Evolutionary conservation across 1,139 yeast species (phyloP), one percentile per base, ranked within the genome.

Genomic region (Blastobotrys aristatus): DNA sequence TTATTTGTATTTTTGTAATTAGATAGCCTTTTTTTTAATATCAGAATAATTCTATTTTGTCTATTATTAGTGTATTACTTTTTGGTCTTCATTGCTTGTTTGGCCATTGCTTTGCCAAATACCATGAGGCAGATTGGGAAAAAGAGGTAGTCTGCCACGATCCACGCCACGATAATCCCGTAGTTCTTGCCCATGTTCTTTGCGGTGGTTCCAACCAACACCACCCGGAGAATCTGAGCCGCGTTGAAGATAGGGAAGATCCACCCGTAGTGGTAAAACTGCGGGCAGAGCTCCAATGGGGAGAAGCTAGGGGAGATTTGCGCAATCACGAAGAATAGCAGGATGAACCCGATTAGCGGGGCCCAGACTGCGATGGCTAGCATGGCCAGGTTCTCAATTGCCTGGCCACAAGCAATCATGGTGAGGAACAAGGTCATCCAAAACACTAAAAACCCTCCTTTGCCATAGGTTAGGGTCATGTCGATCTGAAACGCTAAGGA

Each of bases 191-290:
- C 87, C 58, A 83, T 53, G 17, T 73, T 60, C 1, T 79, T 79
- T 59, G 75, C 79, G 63, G 78, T 75, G 64, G 78, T 76, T 57
- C 79, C 67, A 54, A 80, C 74, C 49, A 83, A 71, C 14, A 82
- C 71, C 2, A 82, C 82, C 58, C 76, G 75, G 55, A 71, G 70
- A 20, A 79, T 70, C 50, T 77, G 81, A 44, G 72, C 74, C 0
- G 80, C 75, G 55, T 82, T 80, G 59, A 75, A 77, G 57, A 83
- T 72, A 0, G 90, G 90, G 67, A 80, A 66, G 26, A 77, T 82
- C 59, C 80, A 80, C 6, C 89, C 88, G 62, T 76, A 80, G 43
- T 79, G 65, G 63, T 74, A 84, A 53, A 82, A 79, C 20, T 62
- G 57, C 2, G 79, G 78, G 33, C 70, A 63, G 43, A 83, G 63